phyloP scores from a whole-genome alignment of 1,284 basidiomycete species.

The Ustanciosporium gigantosporum region DNA sequence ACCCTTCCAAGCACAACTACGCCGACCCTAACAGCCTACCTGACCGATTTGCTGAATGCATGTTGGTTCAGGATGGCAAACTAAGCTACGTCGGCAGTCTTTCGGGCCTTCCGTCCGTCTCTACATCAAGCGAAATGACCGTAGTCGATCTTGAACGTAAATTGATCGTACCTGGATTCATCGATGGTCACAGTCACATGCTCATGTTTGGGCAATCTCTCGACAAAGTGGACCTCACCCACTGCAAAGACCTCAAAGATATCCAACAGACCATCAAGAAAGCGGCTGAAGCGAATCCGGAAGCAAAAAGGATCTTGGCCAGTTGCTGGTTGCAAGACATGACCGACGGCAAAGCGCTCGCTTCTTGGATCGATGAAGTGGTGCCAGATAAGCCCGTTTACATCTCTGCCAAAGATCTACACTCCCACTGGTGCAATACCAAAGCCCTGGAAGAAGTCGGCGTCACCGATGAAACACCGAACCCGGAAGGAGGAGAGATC shows the following conservation, averaged over 20 bases:
- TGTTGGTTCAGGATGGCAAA: conserved; percentile 14
- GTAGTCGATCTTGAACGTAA: conserved; percentile 21
- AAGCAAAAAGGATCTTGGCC: conserved; percentile 24
- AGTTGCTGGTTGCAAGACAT: conserved; percentile 37
- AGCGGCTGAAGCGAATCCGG: conserved; percentile 20
- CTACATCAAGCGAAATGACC: conserved; percentile 1
- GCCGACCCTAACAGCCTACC: conserved; percentile 5
- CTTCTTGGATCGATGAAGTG: conserved; percentile 25
- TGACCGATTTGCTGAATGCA: conserved; percentile 24
- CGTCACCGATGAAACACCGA: conserved; percentile 22
- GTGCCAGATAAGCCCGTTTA: conserved; percentile 35
- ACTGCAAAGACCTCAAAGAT: conserved; percentile 29
- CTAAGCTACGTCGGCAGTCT: conserved; percentile 23
- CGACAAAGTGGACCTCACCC: conserved; percentile 32
- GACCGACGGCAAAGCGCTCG: conserved; percentile 20
- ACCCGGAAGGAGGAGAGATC: conserved; percentile 35
- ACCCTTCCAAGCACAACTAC: conserved; percentile 17
- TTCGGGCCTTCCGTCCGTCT: conserved; percentile 1
- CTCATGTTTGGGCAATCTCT: conserved; percentile 35
- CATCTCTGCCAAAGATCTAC: conserved; percentile 28
- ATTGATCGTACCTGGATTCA: conserved; percentile 37
- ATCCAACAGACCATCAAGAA: conserved; percentile 25
- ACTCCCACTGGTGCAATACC: conserved; percentile 35
- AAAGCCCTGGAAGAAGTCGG: conserved; percentile 31
- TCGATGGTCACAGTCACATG: conserved; percentile 38